Base-by-base conservation (phyloP, 495 filamentous ascomycete genomes). In the Daldinia concentrica region DNA sequence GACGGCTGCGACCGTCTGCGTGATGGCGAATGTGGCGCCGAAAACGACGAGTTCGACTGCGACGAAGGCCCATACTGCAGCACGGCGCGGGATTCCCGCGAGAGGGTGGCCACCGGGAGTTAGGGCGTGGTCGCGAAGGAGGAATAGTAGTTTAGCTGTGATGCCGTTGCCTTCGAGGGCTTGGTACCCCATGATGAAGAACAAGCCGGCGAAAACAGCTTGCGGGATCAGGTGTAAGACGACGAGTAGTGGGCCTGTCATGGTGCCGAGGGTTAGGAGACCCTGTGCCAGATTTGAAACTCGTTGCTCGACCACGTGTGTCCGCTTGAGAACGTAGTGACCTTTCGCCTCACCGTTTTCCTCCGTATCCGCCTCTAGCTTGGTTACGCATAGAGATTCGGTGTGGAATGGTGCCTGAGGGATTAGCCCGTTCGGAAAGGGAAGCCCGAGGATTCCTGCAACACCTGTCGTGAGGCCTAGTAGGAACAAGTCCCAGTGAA, bases 321-420 rank as follows among this genome's bases (percentile, higher is more conserved):
- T 87, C 54, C 89, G 82, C 60, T 88, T 77, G 50, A 87, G 87
- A 45, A 86, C 80, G 57, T 87, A 82, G 73, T 91, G 73, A 34
- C 70, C 73, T 51, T 75, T 76, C 11, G 70, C 70, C 29, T 66
- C 88, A 86, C 71, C 91, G 90, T 29, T 83, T 84, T 71, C 85
- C 82, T 52, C 81, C 77, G 83, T 76, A 72, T 89, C 86, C 4
- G 85, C 74, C n/a, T 89, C 83, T 48, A 88, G 83, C 36, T 85
- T 84, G 4, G 90, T 92, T 54, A 93, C 91, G 77, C 91, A 94
- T 43, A 96, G 89, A 2, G 91, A 88, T 24, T 89, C 87, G 7
- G 95, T 98, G 80, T 97, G 94, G 82, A 97, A 96, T 3, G 95
- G 95, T 0, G 94, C 95, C 80, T 98, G 95, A 0, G 92, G 92